phyloP scores from a whole-genome alignment of 108 stramenopile species.

The Tribonema minus region DNA sequence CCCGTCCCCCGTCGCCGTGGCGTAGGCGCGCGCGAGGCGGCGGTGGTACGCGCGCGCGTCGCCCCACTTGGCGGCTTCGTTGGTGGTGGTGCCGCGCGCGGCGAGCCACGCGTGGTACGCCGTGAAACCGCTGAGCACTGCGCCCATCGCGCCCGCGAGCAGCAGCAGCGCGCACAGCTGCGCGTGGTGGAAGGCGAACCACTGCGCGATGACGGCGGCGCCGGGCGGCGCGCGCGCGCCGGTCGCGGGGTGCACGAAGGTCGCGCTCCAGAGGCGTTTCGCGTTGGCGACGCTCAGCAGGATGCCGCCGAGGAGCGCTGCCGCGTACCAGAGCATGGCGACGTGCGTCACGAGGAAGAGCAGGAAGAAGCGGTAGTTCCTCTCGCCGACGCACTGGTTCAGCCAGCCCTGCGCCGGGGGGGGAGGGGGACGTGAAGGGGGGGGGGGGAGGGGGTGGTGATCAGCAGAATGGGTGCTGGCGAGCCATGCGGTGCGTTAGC shows the following conservation, averaged over 20 bases:
- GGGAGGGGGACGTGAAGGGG: too few relatives aligned
- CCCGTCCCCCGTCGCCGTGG: too few relatives aligned
- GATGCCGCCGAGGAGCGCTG: conserved; percentile 2
- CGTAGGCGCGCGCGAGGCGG: too few relatives aligned
- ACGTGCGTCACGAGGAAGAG: conserved; percentile 47
- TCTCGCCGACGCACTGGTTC: conserved; percentile 57
- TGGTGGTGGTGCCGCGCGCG: conserved; percentile 20
- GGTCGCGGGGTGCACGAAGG: background rate
- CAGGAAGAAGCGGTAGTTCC: conserved; percentile 61
- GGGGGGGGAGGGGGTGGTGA: too few relatives aligned
- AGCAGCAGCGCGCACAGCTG: conserved; percentile 24
- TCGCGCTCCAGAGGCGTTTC: conserved; percentile 9
- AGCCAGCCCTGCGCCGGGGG: too few relatives aligned
- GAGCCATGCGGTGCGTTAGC: too few relatives aligned
- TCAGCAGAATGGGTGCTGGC: too few relatives aligned
- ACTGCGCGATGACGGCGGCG: background rate
- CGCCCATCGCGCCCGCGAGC: conserved; percentile 7
- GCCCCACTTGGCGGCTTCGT: conserved; percentile 40
- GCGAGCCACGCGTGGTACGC: conserved; percentile 25
- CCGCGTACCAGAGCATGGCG: conserved; percentile 26
- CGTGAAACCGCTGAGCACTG: conserved; percentile 21
- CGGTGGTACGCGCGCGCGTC: background rate
- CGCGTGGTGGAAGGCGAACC: conserved; percentile 10
- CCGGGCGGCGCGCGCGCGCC: background rate
- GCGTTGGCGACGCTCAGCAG: background rate